Percentiles rank a stretch among this genome's conserved stretches.
Conservation (phyloP, 495 filamentous ascomycete genomes). For the Thozetella sp. region DNA sequence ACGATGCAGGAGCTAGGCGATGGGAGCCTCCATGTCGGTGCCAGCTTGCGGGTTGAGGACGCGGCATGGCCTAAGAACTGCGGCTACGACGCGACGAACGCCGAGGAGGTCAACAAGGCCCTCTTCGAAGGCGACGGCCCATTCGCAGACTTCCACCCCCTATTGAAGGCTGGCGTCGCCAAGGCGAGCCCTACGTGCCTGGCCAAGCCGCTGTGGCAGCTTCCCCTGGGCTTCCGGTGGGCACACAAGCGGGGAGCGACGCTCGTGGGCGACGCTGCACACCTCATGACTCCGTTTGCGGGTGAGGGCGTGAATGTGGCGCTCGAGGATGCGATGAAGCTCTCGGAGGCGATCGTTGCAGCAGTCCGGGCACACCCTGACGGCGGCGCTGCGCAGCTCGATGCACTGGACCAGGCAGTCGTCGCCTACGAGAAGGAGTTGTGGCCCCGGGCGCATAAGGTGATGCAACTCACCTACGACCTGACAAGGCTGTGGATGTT, state of each 20-base stretch:
- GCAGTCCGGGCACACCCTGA: slow-evolving; percentile 10
- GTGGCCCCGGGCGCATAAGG: slow-evolving; percentile 27
- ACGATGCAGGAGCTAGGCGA: slow-evolving; percentile 47
- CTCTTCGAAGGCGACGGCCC: slow-evolving; percentile 19
- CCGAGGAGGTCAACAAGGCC: slow-evolving; percentile 20
- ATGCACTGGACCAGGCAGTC: slow-evolving; percentile 26
- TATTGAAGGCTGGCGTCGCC: slow-evolving; percentile 23
- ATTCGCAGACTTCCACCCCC: slow-evolving; percentile 27
- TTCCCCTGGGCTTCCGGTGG: slow-evolving; percentile 55
- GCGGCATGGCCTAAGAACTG: slow-evolving; percentile 40
- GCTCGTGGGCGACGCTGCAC: slow-evolving; percentile 60
- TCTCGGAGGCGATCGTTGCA: slow-evolving; percentile 37
- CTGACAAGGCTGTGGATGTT: slow-evolving; percentile 28
- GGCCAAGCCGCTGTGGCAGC: slow-evolving; percentile 46
- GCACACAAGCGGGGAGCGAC: slow-evolving; percentile 46
- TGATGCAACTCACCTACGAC: slow-evolving; percentile 29
- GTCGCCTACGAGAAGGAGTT: slow-evolving; percentile 31
- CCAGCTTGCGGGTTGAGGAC: slow-evolving; percentile 14
- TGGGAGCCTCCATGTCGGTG: slow-evolving; percentile 40
- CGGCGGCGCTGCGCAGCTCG: not conserved
- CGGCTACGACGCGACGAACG: slow-evolving; percentile 27
- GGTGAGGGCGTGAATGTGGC: slow-evolving; percentile 62
- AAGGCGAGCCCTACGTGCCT: slow-evolving; percentile 16
- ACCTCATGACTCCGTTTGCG: slow-evolving; percentile 62
- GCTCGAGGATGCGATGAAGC: slow-evolving; percentile 57